Evolutionary conservation across 257 asterid species (phyloP).

Genomic region (Gentiana straminea): DNA sequence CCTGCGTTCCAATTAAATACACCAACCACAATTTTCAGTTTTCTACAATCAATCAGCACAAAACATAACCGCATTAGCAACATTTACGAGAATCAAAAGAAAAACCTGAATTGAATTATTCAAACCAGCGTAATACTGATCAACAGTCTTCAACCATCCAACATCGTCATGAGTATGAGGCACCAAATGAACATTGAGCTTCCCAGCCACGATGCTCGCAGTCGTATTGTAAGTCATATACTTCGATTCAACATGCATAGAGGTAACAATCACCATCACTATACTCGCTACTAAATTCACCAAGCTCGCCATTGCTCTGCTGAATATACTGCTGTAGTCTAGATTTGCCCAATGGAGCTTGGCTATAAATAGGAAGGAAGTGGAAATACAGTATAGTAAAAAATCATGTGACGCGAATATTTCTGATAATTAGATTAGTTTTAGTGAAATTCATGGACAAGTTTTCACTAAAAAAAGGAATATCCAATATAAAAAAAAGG

Average conservation of each 20-base stretch:
- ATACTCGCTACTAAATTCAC: neutral
- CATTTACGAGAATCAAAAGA: no score
- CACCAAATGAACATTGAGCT: slow-evolving; percentile 86
- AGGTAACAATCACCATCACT: slow-evolving; percentile 6
- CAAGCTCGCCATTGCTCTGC: slow-evolving; percentile 7
- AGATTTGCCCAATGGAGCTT: no score
- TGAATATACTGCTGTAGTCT: no score
- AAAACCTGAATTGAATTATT: slow-evolving; percentile 76
- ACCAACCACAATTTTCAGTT: neutral
- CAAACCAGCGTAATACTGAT: slow-evolving; percentile 92
- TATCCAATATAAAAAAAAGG: no score
- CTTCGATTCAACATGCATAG: slow-evolving; percentile 35
- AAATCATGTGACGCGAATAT: no score
- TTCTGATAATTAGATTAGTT: no score
- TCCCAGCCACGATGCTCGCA: slow-evolving; percentile 41
- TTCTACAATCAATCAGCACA: neutral
- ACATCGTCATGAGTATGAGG: slow-evolving; percentile 93
- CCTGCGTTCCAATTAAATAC: slow-evolving; percentile 30
- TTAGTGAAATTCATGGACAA: no score
- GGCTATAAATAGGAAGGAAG: no score
- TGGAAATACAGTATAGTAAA: no score
- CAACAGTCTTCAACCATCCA: slow-evolving; percentile 94
- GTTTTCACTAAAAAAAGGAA: no score
- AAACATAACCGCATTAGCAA: neutral
- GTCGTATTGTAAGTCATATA: slow-evolving; percentile 71